Conservation (phyloP, 2,329 filamentous ascomycete species). For the Cercospora zeae-maydis region DNA sequence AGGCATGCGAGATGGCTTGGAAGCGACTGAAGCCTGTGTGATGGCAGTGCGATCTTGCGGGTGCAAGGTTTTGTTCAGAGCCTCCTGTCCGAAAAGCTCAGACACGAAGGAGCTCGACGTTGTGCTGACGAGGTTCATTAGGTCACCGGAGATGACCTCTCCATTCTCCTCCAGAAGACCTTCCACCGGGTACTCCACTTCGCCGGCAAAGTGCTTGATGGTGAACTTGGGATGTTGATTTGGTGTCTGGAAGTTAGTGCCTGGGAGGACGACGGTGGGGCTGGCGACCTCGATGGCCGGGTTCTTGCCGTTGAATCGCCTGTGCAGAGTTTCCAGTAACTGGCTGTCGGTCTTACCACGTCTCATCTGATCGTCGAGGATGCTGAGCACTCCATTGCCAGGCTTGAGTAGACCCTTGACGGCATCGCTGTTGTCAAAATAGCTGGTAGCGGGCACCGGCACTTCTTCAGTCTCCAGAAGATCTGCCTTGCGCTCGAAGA, state of each 20-base stretch:
- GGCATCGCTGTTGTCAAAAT: constrained; percentile 96
- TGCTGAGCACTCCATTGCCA: constrained; percentile 88
- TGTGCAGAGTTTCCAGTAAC: constrained; percentile 82
- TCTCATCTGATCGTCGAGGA: constrained; percentile 91
- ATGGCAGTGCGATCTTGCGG: constrained; percentile 86
- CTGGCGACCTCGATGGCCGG: constrained; percentile 78
- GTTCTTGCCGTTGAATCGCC: constrained; percentile 93
- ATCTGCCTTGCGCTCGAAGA: constrained; percentile 92
- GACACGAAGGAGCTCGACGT: constrained; percentile 86
- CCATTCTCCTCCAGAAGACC: constrained; percentile 92
- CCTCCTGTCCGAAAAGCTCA: constrained; percentile 93
- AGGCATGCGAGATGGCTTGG: constrained; percentile 86
- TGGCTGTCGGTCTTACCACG: constrained; percentile 86
- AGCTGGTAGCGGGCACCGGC: constrained; percentile 82
- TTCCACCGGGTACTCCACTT: constrained; percentile 87
- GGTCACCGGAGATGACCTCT: constrained; percentile 89
- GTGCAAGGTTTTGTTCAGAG: constrained; percentile 86
- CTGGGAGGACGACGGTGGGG: constrained; percentile 71
- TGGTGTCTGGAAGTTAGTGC: constrained; percentile 84
- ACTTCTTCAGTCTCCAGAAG: constrained; percentile 94
- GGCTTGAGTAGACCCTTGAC: constrained; percentile 87
- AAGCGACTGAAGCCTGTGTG: constrained; percentile 93
- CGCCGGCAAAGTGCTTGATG: constrained; percentile 91
- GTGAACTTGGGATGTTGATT: constrained; percentile 80
- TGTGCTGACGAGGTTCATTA: constrained; percentile 88